Evolutionary conservation across 495 filamentous ascomycete species (phyloP).

Genomic region (Coniosporium apollinis): DNA sequence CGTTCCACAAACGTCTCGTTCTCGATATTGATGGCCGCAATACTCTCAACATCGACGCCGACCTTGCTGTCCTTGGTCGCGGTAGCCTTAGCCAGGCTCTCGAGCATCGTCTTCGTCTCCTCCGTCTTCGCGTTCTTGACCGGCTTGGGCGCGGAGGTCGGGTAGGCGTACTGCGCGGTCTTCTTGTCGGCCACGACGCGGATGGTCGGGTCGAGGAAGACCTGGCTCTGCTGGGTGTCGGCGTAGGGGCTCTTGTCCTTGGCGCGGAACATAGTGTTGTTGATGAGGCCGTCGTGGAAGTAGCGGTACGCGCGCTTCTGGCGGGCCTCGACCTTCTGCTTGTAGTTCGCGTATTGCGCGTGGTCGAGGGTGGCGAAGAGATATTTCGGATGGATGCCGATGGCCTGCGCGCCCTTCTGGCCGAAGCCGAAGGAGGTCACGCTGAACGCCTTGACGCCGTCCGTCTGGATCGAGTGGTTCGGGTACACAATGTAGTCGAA

Average conservation of each 20-base stretch:
- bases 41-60: slow-evolving; percentile 81
- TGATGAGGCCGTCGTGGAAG: slow-evolving; percentile 93
- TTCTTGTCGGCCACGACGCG: slow-evolving; percentile 76
- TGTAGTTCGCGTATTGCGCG: slow-evolving; percentile 66
- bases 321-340: slow-evolving; percentile 68
- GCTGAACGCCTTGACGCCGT: slow-evolving; percentile 94
- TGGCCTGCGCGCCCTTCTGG: slow-evolving; percentile 94
- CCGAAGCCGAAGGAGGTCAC: slow-evolving; percentile 99
- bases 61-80: slow-evolving; percentile 62
- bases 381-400: slow-evolving; percentile 93
- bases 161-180: slow-evolving; percentile 56
- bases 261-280: slow-evolving; percentile 91
- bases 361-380: slow-evolving; percentile 88
- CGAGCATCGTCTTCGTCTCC: slow-evolving; percentile 37
- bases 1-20: slow-evolving; percentile 90
- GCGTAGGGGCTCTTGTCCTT: slow-evolving; percentile 83
- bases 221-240: slow-evolving; percentile 63
- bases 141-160: slow-evolving; percentile 42
- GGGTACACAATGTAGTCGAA: slow-evolving; percentile 98
- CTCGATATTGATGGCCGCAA: slow-evolving; percentile 69
- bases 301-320: slow-evolving; percentile 98
- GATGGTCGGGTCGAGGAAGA: slow-evolving; percentile 91
- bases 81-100: slow-evolving; percentile 57
- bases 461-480: slow-evolving; percentile 86
- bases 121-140: slow-evolving; percentile 7